Evolutionary conservation across 2,329 filamentous ascomycete species (phyloP), one percentile per base, ranked within the genome.

Genomic region (Cladobotryum protrusum): DNA sequence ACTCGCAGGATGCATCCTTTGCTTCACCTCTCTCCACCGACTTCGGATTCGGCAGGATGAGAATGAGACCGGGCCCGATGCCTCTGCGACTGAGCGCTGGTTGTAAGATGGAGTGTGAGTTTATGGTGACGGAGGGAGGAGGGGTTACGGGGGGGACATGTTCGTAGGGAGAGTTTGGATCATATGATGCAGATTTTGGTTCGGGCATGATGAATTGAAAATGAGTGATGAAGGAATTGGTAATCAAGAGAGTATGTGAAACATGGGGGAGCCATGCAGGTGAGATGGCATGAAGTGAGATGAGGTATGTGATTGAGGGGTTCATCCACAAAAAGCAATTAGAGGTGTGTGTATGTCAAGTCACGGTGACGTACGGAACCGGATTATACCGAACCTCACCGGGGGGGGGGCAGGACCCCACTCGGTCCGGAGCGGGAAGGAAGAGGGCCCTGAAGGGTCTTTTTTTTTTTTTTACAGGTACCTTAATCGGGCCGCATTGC

Each of bases 31-130:
- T 36, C 18, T 57, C 46, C 20, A 50, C 39, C 13, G 39, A 33
- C 1, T 17, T 19, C 45, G 29, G 24, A 37, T 37, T 42, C 15
- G 55, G 55, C 18, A 61, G 48, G 17, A 70, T 14, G 12, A 67
- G 54, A 5, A 69, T 41, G 13, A 70, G 57, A 18, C 64, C 66
- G 0, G 67, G 67, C 2, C 67, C 67, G 13, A 52, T 47, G 33
- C 65, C 67, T 14, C 61, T 57, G 20, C 65, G 57, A 41, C 61
- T 61, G 19, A 66, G 55, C 18, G 63, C 63, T 36, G 53, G 58
- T 32, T 63, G 61, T 12, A 59, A 49, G 17, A 49, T 45, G 39
- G 44, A 44, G 17, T 36, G 40, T 45, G 49, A 34, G 24, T 41
- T 46, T 41, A 52, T 17, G 41, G 8, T 4, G n/a, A 41, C 12